Evolutionary conservation across 164 flowering plant genomes (phyloP).

Genomic region (Nymphaea colorata): DNA sequence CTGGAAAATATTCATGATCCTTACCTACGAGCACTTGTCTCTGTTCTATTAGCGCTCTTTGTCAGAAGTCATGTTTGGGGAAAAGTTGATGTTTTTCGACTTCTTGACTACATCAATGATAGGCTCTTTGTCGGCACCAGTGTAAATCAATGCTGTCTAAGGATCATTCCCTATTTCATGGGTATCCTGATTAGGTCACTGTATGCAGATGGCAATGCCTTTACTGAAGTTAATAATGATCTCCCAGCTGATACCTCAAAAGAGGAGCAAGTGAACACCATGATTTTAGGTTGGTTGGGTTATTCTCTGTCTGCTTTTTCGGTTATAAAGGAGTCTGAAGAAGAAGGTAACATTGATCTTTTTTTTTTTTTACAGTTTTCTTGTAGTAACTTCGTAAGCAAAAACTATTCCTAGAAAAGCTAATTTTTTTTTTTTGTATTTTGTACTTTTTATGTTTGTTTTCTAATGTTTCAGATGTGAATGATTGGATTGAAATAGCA

Average conservation of each 20-base stretch:
- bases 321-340: constrained; percentile 27
- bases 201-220: constrained; percentile 10
- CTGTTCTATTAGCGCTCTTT: constrained; percentile 40
- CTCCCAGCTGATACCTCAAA: constrained; percentile 15
- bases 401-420: not conserved
- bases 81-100: constrained; percentile 31
- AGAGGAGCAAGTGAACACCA: constrained; percentile 22
- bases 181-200: constrained; percentile 42
- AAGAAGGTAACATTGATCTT: constrained; percentile 33
- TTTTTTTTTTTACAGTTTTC: not conserved
- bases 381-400: not conserved
- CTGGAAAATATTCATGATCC: constrained; percentile 54
- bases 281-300: constrained; percentile 54
- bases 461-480: constrained; percentile 44
- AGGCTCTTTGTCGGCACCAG: constrained; percentile 53
- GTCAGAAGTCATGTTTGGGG: constrained; percentile 45
- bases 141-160: constrained; percentile 43
- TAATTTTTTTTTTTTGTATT: too few species aligned
- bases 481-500: constrained; percentile 67
- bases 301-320: constrained; percentile 25
- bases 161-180: constrained; percentile 53
- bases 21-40: constrained; percentile 64
- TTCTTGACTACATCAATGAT: constrained; percentile 33
- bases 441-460: not conserved
- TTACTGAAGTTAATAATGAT: constrained; percentile 14